Evolutionary conservation across 116 monocot genomes (phyloP).

Genomic region (Cymodocea nodosa): DNA sequence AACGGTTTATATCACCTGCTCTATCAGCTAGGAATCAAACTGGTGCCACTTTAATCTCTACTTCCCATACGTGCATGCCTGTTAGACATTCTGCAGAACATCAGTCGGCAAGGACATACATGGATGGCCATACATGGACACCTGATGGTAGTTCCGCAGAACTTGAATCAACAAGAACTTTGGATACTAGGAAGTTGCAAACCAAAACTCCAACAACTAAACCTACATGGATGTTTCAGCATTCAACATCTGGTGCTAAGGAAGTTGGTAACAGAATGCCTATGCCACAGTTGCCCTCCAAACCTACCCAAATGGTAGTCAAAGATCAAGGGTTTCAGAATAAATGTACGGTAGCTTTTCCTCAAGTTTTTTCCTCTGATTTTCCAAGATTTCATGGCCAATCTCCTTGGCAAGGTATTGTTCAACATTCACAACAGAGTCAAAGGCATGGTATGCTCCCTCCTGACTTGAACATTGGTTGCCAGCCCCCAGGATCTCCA

Average conservation of each 20-base stretch:
- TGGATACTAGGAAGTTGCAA: slow-evolving; percentile 9
- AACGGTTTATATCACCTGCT: slow-evolving; percentile 14
- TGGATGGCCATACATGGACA: slow-evolving; percentile 34
- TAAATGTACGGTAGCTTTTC: slow-evolving; percentile 30
- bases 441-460: slow-evolving; percentile 35
- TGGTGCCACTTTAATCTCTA: slow-evolving; percentile 26
- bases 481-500: slow-evolving; percentile 51
- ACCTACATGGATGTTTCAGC: slow-evolving; percentile 21
- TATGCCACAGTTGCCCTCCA: slow-evolving; percentile 9
- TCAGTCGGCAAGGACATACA: slow-evolving; percentile 5
- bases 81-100: slow-evolving; percentile 25
- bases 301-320: slow-evolving; percentile 13
- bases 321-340: slow-evolving; percentile 26
- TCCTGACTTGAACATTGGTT: slow-evolving; percentile 74
- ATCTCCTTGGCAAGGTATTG: slow-evolving; percentile 41
- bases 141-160: slow-evolving; percentile 30
- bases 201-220: slow-evolving; percentile 15
- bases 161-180: slow-evolving; percentile 13
- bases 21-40: slow-evolving; percentile 19
- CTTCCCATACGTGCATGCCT: slow-evolving; percentile 50
- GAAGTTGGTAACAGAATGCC: slow-evolving; percentile 14
- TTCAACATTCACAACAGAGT: slow-evolving; percentile 23
- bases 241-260: slow-evolving; percentile 13
- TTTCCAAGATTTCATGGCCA: slow-evolving; percentile 22
- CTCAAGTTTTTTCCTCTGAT: slow-evolving; percentile 33